Base-by-base conservation (phyloP, 1,284 basidiomycete genomes). In the Gymnopus androsaceus region DNA sequence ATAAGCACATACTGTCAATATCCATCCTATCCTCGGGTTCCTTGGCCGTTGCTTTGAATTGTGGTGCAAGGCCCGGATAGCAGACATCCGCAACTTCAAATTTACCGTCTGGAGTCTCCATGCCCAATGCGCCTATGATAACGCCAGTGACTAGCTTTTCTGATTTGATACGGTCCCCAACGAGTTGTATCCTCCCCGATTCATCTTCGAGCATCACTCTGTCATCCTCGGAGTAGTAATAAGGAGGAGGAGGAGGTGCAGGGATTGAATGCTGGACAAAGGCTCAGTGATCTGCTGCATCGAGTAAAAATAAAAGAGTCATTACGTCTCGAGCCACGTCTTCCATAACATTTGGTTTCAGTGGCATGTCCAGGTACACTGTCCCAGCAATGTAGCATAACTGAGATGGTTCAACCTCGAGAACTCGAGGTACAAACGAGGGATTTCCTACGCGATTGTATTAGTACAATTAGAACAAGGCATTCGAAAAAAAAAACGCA, bases 271-370 rank as follows among this genome's bases (percentile, higher is more conserved):
- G 92, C 94, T 97, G 53, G 30, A 60, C n/a, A 59, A 23, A 42
- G 19, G 51, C 21, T 49, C 56, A 33, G 40, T 44, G 48, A 33
- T 41, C n/a, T n/a, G 33, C 23, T 31, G 37, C 21, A 53, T 38
- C 30, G 51, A 23, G 38, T 47, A 46, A 46, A 40, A 41, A 38
- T 23, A 19, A 40, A 31, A 21, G 52, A 38, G 19, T 76, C 90
- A n/a, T 65, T 66, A 97, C 96, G 66, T 99, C 94, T 67, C 92
- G 81, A 12, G 89, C 94, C 62, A 99, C 83, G 63, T 99, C 97
- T 66, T 95, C 90, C 54, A 99, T 81, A 12, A 99, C 92, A 65
- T 98, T 98, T 0, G 96, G 96, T 69, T 99, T 99, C 55, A 98
- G 80, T 3, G 92, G 92, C 97, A 99, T 98, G 59, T 97, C 92